A percentile compares a stretch with the other conserved stretches of the same genome.
Conservation (phyloP, 768 basidiomycete genomes). For the Mycena olivaceomarginata region DNA sequence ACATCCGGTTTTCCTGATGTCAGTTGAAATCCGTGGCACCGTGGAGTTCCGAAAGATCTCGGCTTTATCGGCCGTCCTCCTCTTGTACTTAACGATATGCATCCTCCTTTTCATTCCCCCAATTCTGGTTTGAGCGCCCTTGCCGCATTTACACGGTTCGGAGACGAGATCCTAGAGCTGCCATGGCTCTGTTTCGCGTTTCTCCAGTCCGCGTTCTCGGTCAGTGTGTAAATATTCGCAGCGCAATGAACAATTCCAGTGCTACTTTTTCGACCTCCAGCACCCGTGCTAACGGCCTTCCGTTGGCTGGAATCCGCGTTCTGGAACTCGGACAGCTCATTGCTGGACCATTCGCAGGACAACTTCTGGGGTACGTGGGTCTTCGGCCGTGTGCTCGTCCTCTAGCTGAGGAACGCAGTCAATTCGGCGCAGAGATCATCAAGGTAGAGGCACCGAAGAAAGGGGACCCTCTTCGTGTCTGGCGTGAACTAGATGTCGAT, state of each 20-base stretch:
- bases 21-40: too few relatives aligned
- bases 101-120: too few relatives aligned
- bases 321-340: conserved; percentile 84
- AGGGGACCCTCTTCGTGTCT: conserved; percentile 82
- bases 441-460: conserved; percentile 79
- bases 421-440: conserved; percentile 85
- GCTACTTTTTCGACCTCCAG: conserved; percentile 1
- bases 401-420: conserved; percentile 57
- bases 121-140: too few relatives aligned
- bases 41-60: too few relatives aligned
- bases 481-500: conserved; percentile 83
- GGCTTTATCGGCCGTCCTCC: too few relatives aligned
- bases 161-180: too few relatives aligned
- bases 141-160: too few relatives aligned
- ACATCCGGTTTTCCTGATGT: too few relatives aligned
- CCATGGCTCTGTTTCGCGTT: neutral
- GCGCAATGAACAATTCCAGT: conserved; percentile 8
- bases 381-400: neutral
- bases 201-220: neutral
- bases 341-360: conserved; percentile 84
- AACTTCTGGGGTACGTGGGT: conserved; percentile 75
- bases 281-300: conserved; percentile 60
- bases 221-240: neutral
- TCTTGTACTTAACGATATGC: too few relatives aligned
- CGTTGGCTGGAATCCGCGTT: conserved; percentile 78